A percentile compares a stretch with the other conserved stretches of the same genome.
phyloP scores from a whole-genome alignment of 306 rosid genomes.

The Cicer yamashitae region DNA sequence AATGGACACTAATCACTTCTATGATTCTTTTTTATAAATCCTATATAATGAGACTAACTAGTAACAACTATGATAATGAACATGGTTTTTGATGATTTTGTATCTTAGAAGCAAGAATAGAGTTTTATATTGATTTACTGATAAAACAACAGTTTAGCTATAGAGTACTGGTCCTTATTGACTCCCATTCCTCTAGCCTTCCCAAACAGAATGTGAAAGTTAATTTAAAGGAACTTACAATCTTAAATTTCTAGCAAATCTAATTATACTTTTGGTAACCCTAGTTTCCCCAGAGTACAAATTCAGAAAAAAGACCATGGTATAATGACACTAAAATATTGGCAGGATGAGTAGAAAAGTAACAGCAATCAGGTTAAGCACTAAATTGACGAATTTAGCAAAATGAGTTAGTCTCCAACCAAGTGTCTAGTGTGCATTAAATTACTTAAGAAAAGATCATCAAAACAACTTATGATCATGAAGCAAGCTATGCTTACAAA shows the following conservation, averaged over 20 bases:
- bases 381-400: not conserved
- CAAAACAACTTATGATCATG: not conserved
- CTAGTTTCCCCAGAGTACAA: not conserved
- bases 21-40: no score
- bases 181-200: not conserved
- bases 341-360: not conserved
- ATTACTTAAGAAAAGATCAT: not conserved
- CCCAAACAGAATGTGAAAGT: not conserved
- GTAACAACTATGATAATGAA: not conserved
- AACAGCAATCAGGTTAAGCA: not conserved
- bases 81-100: not conserved
- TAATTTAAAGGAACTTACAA: not conserved
- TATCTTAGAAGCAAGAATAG: not conserved
- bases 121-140: conserved; percentile 8
- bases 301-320: not conserved
- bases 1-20: no score
- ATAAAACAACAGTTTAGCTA: not conserved
- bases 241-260: not conserved
- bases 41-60: not conserved
- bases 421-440: no score
- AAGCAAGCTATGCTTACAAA: not conserved
- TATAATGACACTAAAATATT: not conserved
- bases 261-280: not conserved
- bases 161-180: not conserved
- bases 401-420: no score